Base-by-base conservation (phyloP, 1,284 basidiomycete genomes). In the Hemileia vastatrix region DNA sequence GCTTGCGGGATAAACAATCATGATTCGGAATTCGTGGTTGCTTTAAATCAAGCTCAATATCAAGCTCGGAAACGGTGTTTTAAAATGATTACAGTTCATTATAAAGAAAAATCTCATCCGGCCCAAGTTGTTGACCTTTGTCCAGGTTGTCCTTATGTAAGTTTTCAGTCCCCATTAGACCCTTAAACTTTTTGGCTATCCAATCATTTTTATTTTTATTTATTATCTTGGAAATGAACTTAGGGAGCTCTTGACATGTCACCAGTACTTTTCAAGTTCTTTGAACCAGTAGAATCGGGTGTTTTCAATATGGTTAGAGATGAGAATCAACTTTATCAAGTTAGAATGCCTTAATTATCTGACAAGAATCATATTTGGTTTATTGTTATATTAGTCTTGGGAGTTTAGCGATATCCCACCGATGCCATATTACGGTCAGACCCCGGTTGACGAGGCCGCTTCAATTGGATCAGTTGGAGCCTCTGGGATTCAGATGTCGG, bases 1-100 rank as follows among this genome's bases (percentile, higher is more conserved):
- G 81, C 86, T 9, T 88, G 86, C 71, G 86, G 86, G 49, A 78
- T 80, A 67, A 80, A 77, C 56, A 86, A 84, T 77, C 76, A 33
- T 0, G 80, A 83, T 69, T 60, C 33, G 1, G 78, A 87, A 18
- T 68, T 71, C 70, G 85, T 88, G 57, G 82, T 76, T 52, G 86
- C 86, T 2, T 82, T 84, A 54, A 83, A 84, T n/a, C 67, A 81
- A 3, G 24, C 70, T 0, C 73, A 86, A 5, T 87, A 81, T 70
- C 84, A 87, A 5, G 4, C 18, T 2, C 15, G 31, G 9, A 33
- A 36, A 36, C 48, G 55, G 55, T 57, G 55, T n/a, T 19, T 19
- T 23, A 57, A 57, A 15, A 48, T 27, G 55, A 57, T 57, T n/a
- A n/a, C 44, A 31, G 32, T 57, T n/a, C 31, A 19, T 24, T 57